These are phyloP conservation scores for Phycomyces nitens DNA, from an alignment of 192 early-diverging fungal genomes.

Conservation along the genomic window DNA sequence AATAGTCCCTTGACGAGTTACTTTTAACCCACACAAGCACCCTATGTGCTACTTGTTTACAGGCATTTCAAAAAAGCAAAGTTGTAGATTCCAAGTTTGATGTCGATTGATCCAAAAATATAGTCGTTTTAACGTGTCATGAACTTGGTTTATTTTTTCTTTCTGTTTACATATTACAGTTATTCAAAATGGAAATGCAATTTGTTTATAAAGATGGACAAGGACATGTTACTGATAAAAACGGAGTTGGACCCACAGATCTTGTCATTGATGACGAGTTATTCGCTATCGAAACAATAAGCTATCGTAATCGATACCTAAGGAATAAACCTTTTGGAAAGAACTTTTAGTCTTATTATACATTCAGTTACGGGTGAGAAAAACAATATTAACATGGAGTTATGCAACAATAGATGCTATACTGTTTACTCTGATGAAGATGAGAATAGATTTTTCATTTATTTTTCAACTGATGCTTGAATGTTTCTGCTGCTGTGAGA, in stretches of 20 bases:
- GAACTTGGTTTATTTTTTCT: too few relatives aligned
- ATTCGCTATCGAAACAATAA: slow-evolving; percentile 10
- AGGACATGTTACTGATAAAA: slow-evolving; percentile 12
- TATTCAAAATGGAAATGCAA: too few relatives aligned
- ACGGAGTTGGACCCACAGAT: slow-evolving; percentile 17
- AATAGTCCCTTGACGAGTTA: too few relatives aligned
- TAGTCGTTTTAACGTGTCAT: not conserved
- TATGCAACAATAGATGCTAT: slow-evolving; percentile 7
- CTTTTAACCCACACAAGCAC: too few relatives aligned
- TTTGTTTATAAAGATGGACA: slow-evolving; percentile 23
- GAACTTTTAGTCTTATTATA: not conserved
- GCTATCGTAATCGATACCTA: not conserved
- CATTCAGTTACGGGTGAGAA: not conserved
- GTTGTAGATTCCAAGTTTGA: slow-evolving; percentile 7
- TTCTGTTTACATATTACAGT: slow-evolving; percentile 12
- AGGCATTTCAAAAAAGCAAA: too few relatives aligned
- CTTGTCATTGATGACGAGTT: slow-evolving; percentile 17
- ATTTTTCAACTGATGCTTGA: slow-evolving; percentile 6
- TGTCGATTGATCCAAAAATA: slow-evolving; percentile 9
- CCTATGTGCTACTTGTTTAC: too few relatives aligned
- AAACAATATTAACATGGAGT: slow-evolving; percentile 8
- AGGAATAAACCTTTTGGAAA: slow-evolving; percentile 15
- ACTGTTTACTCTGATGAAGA: not conserved
- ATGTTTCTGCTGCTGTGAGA: slow-evolving; percentile 12
- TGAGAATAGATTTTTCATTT: not conserved